Evolutionary conservation across 768 basidiomycete genomes (phyloP), one percentile per base, ranked within the genome.

Genomic region (Boletus tylopilopsis): DNA sequence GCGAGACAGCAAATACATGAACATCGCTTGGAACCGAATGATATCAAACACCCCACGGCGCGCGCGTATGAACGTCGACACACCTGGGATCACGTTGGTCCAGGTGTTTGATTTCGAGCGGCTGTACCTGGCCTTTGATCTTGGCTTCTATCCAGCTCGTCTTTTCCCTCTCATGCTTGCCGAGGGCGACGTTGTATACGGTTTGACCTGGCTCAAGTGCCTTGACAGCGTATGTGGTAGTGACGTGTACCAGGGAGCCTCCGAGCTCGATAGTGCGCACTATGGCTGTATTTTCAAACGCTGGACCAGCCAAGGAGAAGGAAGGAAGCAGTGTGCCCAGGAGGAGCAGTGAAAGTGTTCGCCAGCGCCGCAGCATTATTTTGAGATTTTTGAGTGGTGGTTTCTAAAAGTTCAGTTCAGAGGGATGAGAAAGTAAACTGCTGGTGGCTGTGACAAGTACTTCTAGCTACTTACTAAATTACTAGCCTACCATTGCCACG

Each of bases 241-340:
- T 89, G 75, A 94, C 82, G 73, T 87, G 85, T 48, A 92, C 87
- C 21, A 91, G 77, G 18, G 94, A 78, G 44, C 94, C 94, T 30
- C 87, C 92, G 21, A 96, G 87, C 60, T 96, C 94, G 51, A 93
- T 76, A 6, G 88, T 84, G 61, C 92, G 86, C 27, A 94, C 89
- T 53, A 98, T 78, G 54, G 87, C 90, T 19, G 87, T 90, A 59
- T 93, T 93, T 78, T 91, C 90, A 70, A 91, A 91, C 2, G 83
- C 77, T 59, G 73, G 72, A 53, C 68, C 65, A 5, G 73, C 73
- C 27, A 72, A 67, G 27, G 70, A 64, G 22, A 73, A 63, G 23
- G 73, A 64, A 33, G 72, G 66, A 43, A 70, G 62, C 13, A 81
- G 62, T 10, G 79, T 59, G 49, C 64, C 55, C 42, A 60, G 62